Percentiles rank a stretch among this genome's conserved stretches.
Evolutionary conservation across 805 yeast species (phyloP).

Genomic region (Zygosaccharomyces kombuchaensis): DNA sequence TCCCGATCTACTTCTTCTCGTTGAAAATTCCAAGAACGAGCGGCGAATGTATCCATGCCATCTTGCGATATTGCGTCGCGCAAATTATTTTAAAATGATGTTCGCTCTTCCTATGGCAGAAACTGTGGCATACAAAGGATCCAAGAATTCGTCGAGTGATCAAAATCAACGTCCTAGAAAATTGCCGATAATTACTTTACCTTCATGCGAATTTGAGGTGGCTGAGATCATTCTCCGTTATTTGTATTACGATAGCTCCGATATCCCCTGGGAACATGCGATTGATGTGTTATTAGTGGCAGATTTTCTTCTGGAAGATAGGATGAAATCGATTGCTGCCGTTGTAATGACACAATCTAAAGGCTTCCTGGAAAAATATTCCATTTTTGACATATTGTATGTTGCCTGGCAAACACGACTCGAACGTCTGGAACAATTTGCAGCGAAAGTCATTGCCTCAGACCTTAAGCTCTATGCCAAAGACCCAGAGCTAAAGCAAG

Average conservation of each 20-base stretch:
- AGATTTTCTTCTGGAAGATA: constrained; percentile 53
- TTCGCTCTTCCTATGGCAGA: constrained; percentile 50
- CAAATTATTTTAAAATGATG: constrained; percentile 63
- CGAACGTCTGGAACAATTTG: constrained; percentile 59
- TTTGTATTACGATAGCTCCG: constrained; percentile 57
- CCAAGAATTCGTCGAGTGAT: constrained; percentile 3
- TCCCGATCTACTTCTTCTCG: constrained; percentile 49
- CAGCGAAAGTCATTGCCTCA: constrained; percentile 54
- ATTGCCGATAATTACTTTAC: constrained; percentile 29
- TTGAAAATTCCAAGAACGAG: constrained; percentile 26
- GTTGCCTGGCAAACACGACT: constrained; percentile 66
- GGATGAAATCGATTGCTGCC: constrained; percentile 62
- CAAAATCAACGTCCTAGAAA: neutral
- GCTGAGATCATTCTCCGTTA: constrained; percentile 51
- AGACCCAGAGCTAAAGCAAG: constrained; percentile 39
- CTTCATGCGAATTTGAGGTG: constrained; percentile 31
- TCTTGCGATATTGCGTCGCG: constrained; percentile 53
- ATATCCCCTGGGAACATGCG: constrained; percentile 47
- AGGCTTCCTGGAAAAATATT: constrained; percentile 30
- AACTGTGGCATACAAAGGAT: constrained; percentile 11
- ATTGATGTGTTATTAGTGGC: constrained; percentile 56
- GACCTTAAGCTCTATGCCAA: constrained; percentile 39
- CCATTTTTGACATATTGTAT: constrained; percentile 53
- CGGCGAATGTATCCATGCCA: constrained; percentile 56
- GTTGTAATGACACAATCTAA: constrained; percentile 35